Evolutionary conservation across 352 stramenopile genomes (phyloP), one percentile per base, ranked within the genome.

Genomic region (Phytophthora ohioensis): DNA sequence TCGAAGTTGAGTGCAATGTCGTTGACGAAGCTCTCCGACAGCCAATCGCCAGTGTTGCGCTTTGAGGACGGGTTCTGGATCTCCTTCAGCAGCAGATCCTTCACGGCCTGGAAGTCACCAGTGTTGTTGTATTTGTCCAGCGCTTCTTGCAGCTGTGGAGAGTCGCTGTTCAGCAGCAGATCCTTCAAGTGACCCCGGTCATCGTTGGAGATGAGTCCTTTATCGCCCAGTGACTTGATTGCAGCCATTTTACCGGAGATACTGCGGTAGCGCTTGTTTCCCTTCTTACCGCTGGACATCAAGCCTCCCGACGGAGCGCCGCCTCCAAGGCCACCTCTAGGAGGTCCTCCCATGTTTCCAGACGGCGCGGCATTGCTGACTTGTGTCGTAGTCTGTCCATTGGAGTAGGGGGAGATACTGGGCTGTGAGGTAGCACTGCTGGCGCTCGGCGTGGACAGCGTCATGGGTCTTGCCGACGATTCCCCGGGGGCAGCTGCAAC

Each of bases 241-340:
- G 85, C 87, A 57, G 85, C 87, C 87, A 94, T 94, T 54, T 94
- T 94, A 36, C 87, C 78, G 1, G 82, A 91, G 53, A 93, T 91
- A 60, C 86, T 93, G 42, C 86, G 84, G 56, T 89, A 89, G 15
- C 86, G 84, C 56, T 93, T 93, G 69, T 67, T 88, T 48, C 78
- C 80, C 65, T 90, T 92, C 71, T 88, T 92, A 15, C 79, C 75
- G 30, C 64, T 75, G 15, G 60, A 68, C 41, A 80, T 72, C 13
- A 84, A 55, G 10, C 62, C 56, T 9, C 65, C 76, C 15, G 70
- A 79, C 2, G 69, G 65, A 21, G 61, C 72, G 13, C 34, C 48
- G 7, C 39, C 35, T 47, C 41, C 46, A 36, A 79, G 61, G 32
- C 38, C 61, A 5, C 73, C 69, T 67, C 59, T 69, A 15, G 64